phyloP scores from a whole-genome alignment of 768 basidiomycete species.

The Obba rivulosa region DNA sequence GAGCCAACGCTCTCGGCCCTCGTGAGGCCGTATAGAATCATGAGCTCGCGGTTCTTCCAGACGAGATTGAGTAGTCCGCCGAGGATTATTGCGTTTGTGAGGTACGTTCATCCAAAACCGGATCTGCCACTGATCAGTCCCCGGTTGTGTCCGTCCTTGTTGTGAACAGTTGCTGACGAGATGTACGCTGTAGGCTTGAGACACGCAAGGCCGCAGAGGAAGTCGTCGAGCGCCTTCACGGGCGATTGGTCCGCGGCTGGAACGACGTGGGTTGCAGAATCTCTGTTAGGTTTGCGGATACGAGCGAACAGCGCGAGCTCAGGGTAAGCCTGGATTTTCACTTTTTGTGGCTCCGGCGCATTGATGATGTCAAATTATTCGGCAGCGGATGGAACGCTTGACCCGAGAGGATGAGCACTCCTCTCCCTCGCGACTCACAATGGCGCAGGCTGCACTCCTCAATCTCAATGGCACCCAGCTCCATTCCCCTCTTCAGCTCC shows the following conservation, averaged over 20 bases:
- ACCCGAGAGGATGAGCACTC: conserved; percentile 58
- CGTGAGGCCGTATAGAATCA: conserved; percentile 66
- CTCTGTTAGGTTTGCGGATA: conserved; percentile 77
- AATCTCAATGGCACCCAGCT: conserved; percentile 67
- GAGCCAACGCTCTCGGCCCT: conserved; percentile 63
- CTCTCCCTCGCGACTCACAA: conserved; percentile 57
- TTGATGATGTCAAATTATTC: conserved; percentile 1
- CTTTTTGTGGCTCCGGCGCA: background rate
- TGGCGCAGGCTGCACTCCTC: conserved; percentile 72
- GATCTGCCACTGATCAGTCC: no score
- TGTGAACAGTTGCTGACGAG: background rate
- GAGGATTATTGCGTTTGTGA: conserved; percentile 76
- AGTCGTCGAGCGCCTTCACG: conserved; percentile 71
- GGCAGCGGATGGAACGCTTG: conserved; percentile 59
- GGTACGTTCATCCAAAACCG: no score
- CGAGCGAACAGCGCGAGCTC: conserved; percentile 69
- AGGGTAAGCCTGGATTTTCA: conserved; percentile 43
- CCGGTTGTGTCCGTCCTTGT: background rate
- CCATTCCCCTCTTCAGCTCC: conserved; percentile 19
- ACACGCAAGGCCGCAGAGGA: conserved; percentile 70
- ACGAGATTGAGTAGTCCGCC: conserved; percentile 73
- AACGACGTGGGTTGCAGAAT: conserved; percentile 73
- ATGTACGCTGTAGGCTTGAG: conserved; percentile 47
- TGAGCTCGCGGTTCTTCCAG: conserved; percentile 75
- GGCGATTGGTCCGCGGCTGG: conserved; percentile 75